phyloP scores from a whole-genome alignment of 2,329 filamentous ascomycete genomes.

The Arachnopeziza araneosa region DNA sequence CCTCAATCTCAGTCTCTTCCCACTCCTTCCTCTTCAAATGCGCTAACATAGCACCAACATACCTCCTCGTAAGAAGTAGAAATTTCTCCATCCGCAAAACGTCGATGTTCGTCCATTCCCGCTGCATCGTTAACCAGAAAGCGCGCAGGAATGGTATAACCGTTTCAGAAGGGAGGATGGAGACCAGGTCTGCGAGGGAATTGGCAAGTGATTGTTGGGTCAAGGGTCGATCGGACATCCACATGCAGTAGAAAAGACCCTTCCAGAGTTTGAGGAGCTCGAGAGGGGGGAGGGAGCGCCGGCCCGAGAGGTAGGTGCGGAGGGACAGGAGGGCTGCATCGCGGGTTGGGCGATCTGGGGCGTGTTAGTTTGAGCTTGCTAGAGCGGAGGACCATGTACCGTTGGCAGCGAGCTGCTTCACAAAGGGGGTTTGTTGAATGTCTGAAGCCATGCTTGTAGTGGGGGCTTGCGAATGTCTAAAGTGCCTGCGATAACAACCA shows the following conservation, averaged over 20 bases:
- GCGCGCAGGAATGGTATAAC: slow-evolving; percentile 47
- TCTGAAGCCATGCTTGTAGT: slow-evolving; percentile 18
- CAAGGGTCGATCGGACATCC: slow-evolving; percentile 87
- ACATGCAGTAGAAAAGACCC: slow-evolving; percentile 86
- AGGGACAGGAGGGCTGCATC: slow-evolving; percentile 73
- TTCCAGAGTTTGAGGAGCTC: slow-evolving; percentile 91
- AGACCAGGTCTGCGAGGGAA: slow-evolving; percentile 68
- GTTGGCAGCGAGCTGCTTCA: slow-evolving; percentile 33
- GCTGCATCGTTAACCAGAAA: slow-evolving; percentile 66
- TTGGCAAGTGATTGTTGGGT: slow-evolving; percentile 78
- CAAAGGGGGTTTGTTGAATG: slow-evolving; percentile 30
- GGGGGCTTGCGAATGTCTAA: background rate
- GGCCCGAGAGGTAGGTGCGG: slow-evolving; percentile 63
- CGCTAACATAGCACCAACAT: slow-evolving; percentile 65
- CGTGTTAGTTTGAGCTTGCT: background rate
- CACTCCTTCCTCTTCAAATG: slow-evolving; percentile 34
- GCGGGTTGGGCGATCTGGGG: slow-evolving; percentile 68
- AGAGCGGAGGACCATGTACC: slow-evolving; percentile 19
- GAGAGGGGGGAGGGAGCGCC: slow-evolving; percentile 53
- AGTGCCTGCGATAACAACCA: background rate
- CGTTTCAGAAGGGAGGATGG: slow-evolving; percentile 46
- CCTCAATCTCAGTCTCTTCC: slow-evolving; percentile 32
- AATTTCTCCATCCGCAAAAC: slow-evolving; percentile 88
- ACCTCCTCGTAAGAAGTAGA: slow-evolving; percentile 73
- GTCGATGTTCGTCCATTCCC: slow-evolving; percentile 67